Conservation (phyloP, 2,329 filamentous ascomycete genomes). For the Rugonectria rugulosa region DNA sequence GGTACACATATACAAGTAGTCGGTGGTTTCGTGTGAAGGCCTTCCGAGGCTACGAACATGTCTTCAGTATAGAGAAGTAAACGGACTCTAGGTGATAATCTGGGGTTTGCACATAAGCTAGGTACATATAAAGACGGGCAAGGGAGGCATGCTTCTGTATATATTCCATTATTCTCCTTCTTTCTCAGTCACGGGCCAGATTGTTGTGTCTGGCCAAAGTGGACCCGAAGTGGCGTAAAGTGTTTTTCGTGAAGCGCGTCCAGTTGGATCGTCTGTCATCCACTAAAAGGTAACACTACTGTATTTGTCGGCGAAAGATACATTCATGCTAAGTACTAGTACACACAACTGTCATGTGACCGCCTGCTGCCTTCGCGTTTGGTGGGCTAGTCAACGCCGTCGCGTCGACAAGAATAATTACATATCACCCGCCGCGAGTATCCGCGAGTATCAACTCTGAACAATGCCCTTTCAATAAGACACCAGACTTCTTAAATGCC, state of each 20-base stretch:
- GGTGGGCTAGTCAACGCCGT: constrained; percentile 25
- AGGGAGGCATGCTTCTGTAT: neutral
- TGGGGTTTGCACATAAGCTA: neutral
- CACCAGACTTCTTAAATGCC: too few species aligned
- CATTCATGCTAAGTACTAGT: neutral
- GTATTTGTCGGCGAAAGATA: too few species aligned
- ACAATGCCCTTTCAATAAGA: too few species aligned
- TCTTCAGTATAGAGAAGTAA: constrained; percentile 12
- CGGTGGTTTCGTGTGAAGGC: neutral
- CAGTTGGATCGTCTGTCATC: constrained; percentile 8
- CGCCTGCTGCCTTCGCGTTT: constrained; percentile 48
- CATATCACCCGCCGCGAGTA: constrained; percentile 23
- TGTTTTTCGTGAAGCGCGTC: constrained; percentile 19
- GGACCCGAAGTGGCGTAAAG: constrained; percentile 27
- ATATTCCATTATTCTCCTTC: neutral
- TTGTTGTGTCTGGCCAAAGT: too few species aligned
- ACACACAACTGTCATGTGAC: constrained; percentile 41
- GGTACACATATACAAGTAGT: too few species aligned
- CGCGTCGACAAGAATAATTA: constrained; percentile 16
- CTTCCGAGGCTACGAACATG: neutral
- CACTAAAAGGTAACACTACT: constrained; percentile 18
- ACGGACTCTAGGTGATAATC: constrained; percentile 7
- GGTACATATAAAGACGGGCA: neutral
- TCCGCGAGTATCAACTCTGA: too few species aligned
- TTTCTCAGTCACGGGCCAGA: too few species aligned